Evolutionary conservation across 352 stramenopile genomes (phyloP), one percentile per base, ranked within the genome.

Genomic region (Globisporangium parvum): DNA sequence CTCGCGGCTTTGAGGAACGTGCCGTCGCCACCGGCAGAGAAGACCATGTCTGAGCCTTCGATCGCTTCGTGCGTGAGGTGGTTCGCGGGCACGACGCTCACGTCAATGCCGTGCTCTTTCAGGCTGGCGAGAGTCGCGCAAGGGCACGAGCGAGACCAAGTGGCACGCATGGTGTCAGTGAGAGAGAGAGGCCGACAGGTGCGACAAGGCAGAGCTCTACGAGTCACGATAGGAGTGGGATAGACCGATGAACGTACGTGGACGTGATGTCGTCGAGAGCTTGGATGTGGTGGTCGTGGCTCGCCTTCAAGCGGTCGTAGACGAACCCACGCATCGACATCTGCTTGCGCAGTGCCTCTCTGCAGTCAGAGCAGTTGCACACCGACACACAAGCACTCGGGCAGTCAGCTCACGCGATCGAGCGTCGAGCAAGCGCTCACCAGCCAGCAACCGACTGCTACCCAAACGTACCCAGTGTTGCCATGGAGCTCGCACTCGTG

Each of bases 281-380:
- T 58, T 89, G 77, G 5, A 93, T 69, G 55, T 95, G 85, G 64
- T 95, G 85, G 47, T 95, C 85, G 57, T 95, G 85, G 44, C 82
- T 95, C 2, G 82, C 80, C 49, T 91, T 91, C 33, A 95, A 67
- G 3, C 85, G 80, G 44, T 95, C 85, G 65, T 93, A 89, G 31
- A 95, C 71, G 56, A 95, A 95, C 33, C 85, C 85, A 54, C 85
- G 80, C 85, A 95, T 92, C 2, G 85, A 95, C 85, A 95, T 93
- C 71, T 95, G 82, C 73, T 95, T 95, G 24, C 84, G 78, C 46
- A 95, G 60, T 21, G 80, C 83, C 64, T 95, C 85, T n/a, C 81
- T 93, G 45, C 17, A 59, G 31, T 50, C 21, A 35, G 26, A 51
- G n/a, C 17, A 67, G 40, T n/a, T 12, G 17, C 41, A 9, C 15